phyloP scores from a whole-genome alignment of 768 basidiomycete genomes.

The Kwoniella sp. region DNA sequence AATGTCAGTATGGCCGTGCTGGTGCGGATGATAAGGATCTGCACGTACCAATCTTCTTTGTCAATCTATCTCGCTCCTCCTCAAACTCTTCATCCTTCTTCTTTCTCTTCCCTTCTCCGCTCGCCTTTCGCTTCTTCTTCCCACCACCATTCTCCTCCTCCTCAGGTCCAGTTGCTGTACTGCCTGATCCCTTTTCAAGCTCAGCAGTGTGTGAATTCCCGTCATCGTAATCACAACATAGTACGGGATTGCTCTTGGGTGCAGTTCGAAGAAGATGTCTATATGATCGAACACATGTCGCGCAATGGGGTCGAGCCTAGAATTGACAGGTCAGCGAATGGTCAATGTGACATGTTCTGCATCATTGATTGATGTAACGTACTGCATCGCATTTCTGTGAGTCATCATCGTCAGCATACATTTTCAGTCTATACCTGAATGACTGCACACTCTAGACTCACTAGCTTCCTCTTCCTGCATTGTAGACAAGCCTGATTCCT shows the following conservation, averaged over 20 bases:
- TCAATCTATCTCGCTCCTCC: conserved; percentile 36
- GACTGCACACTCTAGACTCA: conserved; percentile 15
- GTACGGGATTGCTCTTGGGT: conserved; percentile 37
- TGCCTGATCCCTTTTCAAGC: conserved; percentile 8
- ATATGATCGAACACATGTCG: conserved; percentile 47
- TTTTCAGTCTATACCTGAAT: background rate
- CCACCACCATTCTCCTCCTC: conserved; percentile 25
- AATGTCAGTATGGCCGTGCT: background rate
- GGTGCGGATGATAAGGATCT: background rate
- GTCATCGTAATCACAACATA: conserved; percentile 48
- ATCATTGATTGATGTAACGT: conserved; percentile 10
- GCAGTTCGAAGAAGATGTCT: conserved; percentile 41
- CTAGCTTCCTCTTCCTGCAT: conserved; percentile 47
- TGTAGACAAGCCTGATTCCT: conserved; percentile 50
- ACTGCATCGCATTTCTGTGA: conserved; percentile 53
- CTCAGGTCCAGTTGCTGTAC: conserved; percentile 5
- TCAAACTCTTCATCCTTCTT: conserved; percentile 28
- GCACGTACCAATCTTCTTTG: conserved; percentile 41
- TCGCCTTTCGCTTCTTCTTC: conserved; percentile 31
- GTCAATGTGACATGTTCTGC: background rate
- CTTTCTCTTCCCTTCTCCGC: conserved; percentile 21
- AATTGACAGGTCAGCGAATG: background rate
- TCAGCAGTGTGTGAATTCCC: conserved; percentile 17
- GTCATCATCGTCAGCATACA: conserved; percentile 1
- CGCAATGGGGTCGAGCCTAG: conserved; percentile 45